Evolutionary conservation across 2,329 filamentous ascomycete species (phyloP), one percentile per base, ranked within the genome.

Genomic region (Phaeoacremonium minimum): DNA sequence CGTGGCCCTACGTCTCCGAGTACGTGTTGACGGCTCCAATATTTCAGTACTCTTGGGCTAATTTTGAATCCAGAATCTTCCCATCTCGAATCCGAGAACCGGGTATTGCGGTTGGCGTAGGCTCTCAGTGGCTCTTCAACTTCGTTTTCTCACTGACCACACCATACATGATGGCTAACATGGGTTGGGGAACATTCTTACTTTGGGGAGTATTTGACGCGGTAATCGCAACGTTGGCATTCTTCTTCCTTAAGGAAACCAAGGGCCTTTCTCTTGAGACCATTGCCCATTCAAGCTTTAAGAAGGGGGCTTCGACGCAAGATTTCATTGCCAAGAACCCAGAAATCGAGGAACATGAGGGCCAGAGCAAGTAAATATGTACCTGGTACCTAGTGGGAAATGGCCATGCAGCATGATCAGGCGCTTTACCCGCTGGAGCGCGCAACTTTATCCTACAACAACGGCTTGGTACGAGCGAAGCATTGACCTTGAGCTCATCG

Each of bases 241-340:
- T 60, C 49, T 71, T 73, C 46, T 69, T 77, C 52, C 63, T 85
- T 39, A 80, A 81, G 40, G 82, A 85, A 61, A 86, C 82, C 33
- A 84, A 84, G 60, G 80, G 80, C 30, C 64, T 84, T 6, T 77
- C 75, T 1, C 68, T 85, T 20, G 83, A 87, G 57, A 72, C 80
- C 46, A 64, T 66, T 42, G 57, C 53, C 3, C 47, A 55, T 14
- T 49, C 51, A 30, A 39, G 48, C 8, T 58, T 55, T 30, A 46
- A 44, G 16, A 44, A 43, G 5, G 35, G 43, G 12, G n/a, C 7
- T 30, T 44, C 46, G 9, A 33, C 41, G 4, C 22, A 35, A 1
- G 37, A 44, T n/a, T 28, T 33, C 2, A 28, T 32, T 15, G 39
- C 41, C 16, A 43, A 37, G 28, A 44, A 42, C 29, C 36, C 30